Evolutionary conservation across 106 monocot genomes (phyloP), one percentile per base, ranked within the genome.

Genomic region (Hemerocallis citrina): DNA sequence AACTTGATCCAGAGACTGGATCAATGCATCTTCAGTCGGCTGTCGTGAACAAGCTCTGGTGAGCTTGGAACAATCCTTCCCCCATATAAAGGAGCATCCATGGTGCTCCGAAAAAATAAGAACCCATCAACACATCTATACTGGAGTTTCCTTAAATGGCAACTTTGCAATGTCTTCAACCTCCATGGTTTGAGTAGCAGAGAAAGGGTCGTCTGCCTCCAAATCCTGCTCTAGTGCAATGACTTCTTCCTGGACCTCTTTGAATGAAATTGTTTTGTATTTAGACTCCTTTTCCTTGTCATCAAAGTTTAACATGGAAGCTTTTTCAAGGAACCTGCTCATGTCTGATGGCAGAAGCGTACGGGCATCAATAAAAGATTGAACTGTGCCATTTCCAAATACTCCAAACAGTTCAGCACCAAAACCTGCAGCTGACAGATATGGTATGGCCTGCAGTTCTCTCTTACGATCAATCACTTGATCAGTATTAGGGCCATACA

Each of bases 401-500:
- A 84, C 30, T 28, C 90, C 95, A 30, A 90, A 84, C 40, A 96
- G 68, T 72, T 81, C 61, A 22, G 95, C 95, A 65, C 95, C 95
- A 84, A 96, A 96, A 17, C 95, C 95, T 50, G 95, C 95, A 68
- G 76, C 80, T 72, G 95, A 96, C 34, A 96, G 59, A 66, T 84
- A 62, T 38, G 73, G 74, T 64, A 84, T 66, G 61, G 84, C 95
- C 81, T 87, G 70, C 52, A 96, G 50, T 43, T 96, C 95, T 70
- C 95, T 48, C 58, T 90, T 70, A 24, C 95, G 95, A 63, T 96
- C 90, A 75, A 96, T 90, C 47, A 96, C 86, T 21, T 87, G 63
- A 30, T 96, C 96, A 19, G 96, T 96, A 48, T 91, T 96, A 41
- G 96, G 91, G 52, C 96, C 96, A 65, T 96, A 96, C 43, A 96